phyloP scores from a whole-genome alignment of 1,284 basidiomycete species.

The Mycosarcoma mackinlayi region DNA sequence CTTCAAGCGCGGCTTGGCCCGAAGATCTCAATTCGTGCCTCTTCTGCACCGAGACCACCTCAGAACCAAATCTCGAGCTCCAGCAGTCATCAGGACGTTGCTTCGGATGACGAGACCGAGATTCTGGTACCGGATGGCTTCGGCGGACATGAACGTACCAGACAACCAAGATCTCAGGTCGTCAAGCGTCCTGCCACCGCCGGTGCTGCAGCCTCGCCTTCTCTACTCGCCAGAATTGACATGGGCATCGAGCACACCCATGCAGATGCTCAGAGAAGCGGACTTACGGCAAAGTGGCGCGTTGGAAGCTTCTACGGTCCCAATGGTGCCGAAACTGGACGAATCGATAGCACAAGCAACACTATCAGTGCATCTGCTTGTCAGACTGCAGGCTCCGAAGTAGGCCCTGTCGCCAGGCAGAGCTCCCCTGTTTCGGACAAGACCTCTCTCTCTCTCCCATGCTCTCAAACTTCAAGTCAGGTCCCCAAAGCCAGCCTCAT shows the following conservation, averaged over 20 bases:
- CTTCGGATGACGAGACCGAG: conserved; percentile 39
- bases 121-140: conserved; percentile 57
- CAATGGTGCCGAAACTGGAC: conserved; percentile 47
- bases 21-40: not conserved
- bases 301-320: conserved; percentile 59
- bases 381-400: conserved; percentile 6
- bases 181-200: not conserved
- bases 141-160: conserved; percentile 46
- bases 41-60: not conserved
- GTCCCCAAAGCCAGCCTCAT: conserved; percentile 40
- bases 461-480: conserved; percentile 27
- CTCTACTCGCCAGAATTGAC: conserved; percentile 26
- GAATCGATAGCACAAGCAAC: conserved; percentile 37
- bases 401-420: not conserved
- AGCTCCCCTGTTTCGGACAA: not conserved
- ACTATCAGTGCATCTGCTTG: conserved; percentile 22
- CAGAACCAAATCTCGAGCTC: not conserved
- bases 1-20: conserved; percentile 31
- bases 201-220: conserved; percentile 4
- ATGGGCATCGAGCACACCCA: conserved; percentile 4
- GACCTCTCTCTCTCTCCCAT: conserved; percentile 16
- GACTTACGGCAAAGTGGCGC: conserved; percentile 20
- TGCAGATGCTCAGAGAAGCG: not conserved
- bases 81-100: not conserved
- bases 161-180: conserved; percentile 19